A percentile compares a stretch with the other conserved stretches of the same genome.
Conservation (phyloP, 2,329 filamentous ascomycete species). For the Exophiala spinifera region DNA sequence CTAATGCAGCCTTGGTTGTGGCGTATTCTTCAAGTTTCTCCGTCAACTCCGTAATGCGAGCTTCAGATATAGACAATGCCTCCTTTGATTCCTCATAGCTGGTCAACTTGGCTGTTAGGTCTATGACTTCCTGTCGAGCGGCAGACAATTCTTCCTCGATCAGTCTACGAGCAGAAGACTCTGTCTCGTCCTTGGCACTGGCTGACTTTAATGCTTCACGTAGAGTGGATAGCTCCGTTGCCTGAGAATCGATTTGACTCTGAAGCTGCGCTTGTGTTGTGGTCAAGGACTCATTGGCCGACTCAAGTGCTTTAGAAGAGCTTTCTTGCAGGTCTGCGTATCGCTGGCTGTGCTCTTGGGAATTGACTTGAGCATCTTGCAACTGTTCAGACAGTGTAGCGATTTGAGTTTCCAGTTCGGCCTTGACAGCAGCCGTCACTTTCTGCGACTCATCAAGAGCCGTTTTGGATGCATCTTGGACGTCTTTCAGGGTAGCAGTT, state of each 20-base stretch:
- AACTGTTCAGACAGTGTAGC: constrained; percentile 64
- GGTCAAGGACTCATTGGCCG: constrained; percentile 15
- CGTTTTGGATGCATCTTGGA: constrained; percentile 17
- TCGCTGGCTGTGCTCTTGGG: constrained; percentile 18
- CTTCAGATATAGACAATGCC: constrained; percentile 11
- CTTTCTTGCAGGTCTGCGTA: constrained; percentile 18
- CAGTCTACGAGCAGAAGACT: constrained; percentile 7
- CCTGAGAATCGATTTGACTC: constrained; percentile 19
- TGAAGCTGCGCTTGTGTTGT: constrained; percentile 9
- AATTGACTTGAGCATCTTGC: constrained; percentile 13
- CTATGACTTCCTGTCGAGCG: constrained; percentile 12
- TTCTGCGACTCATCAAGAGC: constrained; percentile 21
- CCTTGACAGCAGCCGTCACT: constrained; percentile 17
- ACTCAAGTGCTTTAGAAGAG: constrained; percentile 17
- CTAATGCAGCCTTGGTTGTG: constrained; percentile 11
- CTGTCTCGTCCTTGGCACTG: constrained; percentile 12
- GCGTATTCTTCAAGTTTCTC: constrained; percentile 9
- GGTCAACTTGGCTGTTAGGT: constrained; percentile 13
- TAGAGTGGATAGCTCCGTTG: constrained; percentile 10
- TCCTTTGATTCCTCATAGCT: constrained; percentile 11
- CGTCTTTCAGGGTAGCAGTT: constrained; percentile 16
- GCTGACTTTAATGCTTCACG: constrained; percentile 13
- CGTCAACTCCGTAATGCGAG: constrained; percentile 13
- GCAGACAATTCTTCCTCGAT: constrained; percentile 15
- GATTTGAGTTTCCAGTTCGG: constrained; percentile 69